Conservation (phyloP, 2,329 filamentous ascomycete genomes). For the Verticillium zaregamsianum region DNA sequence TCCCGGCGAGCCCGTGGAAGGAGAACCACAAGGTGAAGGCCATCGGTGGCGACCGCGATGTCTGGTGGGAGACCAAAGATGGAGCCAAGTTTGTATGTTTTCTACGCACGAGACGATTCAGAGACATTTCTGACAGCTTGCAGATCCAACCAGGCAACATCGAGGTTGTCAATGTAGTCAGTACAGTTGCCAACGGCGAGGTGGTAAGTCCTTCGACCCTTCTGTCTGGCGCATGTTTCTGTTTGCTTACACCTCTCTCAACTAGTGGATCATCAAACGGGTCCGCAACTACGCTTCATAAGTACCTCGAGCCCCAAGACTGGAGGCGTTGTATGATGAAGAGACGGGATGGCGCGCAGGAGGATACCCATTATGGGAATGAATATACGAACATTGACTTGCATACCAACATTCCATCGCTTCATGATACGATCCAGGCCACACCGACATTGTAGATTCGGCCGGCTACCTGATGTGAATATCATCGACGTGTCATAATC, state of each 20-base stretch:
- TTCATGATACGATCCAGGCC: too few species aligned
- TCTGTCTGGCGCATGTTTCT: background rate
- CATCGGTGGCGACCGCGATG: constrained; percentile 55
- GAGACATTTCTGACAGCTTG: background rate
- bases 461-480: too few species aligned
- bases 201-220: constrained; percentile 43
- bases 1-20: constrained; percentile 71
- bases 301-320: background rate
- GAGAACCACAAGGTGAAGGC: constrained; percentile 63
- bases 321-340: background rate
- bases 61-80: constrained; percentile 79
- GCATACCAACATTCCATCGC: too few species aligned
- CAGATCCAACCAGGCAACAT: constrained; percentile 77
- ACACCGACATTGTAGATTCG: too few species aligned
- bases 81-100: constrained; percentile 61
- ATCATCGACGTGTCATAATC: too few species aligned
- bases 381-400: background rate
- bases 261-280: constrained; percentile 60
- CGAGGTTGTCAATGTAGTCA: constrained; percentile 70
- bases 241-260: background rate
- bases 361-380: background rate
- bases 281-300: constrained; percentile 38
- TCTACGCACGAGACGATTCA: background rate
- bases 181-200: constrained; percentile 81
- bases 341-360: background rate